Percentiles rank a stretch among this genome's conserved stretches.
Conservation (phyloP, 495 filamentous ascomycete species). For the Podospora pseudopauciseta region DNA sequence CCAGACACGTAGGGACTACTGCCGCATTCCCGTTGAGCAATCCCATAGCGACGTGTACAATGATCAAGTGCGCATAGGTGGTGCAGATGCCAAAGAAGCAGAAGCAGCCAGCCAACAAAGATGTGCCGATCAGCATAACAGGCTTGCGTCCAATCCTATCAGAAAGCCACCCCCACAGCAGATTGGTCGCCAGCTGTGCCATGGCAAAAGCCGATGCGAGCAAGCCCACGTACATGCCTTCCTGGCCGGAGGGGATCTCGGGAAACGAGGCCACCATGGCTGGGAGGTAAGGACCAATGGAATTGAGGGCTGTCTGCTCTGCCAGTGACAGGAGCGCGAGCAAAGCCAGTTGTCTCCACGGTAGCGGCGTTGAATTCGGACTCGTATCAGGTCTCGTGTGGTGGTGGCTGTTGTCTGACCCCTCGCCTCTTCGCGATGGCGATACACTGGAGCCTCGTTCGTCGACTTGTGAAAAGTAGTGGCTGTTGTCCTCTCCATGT, state of each 20-base stretch:
- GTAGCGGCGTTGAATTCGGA: constrained; percentile 60
- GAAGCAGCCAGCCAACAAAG: constrained; percentile 77
- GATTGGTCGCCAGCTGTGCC: constrained; percentile 87
- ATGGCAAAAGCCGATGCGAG: constrained; percentile 88
- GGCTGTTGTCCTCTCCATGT: constrained; percentile 7
- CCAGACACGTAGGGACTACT: constrained; percentile 86
- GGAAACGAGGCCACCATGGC: constrained; percentile 86
- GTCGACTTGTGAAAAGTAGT: not conserved
- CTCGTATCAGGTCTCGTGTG: constrained; percentile 30
- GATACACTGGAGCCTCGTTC: not conserved
- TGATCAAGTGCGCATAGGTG: constrained; percentile 74
- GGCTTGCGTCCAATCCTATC: constrained; percentile 92
- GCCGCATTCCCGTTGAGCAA: constrained; percentile 84
- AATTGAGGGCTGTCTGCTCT: constrained; percentile 95
- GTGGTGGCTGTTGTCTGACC: constrained; percentile 17
- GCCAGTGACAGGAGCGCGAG: constrained; percentile 84
- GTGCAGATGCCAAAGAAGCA: constrained; percentile 82
- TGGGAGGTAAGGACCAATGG: constrained; percentile 92
- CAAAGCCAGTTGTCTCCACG: constrained; percentile 75
- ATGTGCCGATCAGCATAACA: constrained; percentile 80
- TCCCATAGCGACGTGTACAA: constrained; percentile 87
- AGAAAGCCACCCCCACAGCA: constrained; percentile 89
- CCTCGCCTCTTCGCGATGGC: constrained; percentile 1
- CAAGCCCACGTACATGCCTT: constrained; percentile 84
- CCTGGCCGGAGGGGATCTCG: constrained; percentile 63